These are phyloP conservation scores for Geum urbanum DNA, from an alignment of 306 rosid species.

Conservation along the genomic window DNA sequence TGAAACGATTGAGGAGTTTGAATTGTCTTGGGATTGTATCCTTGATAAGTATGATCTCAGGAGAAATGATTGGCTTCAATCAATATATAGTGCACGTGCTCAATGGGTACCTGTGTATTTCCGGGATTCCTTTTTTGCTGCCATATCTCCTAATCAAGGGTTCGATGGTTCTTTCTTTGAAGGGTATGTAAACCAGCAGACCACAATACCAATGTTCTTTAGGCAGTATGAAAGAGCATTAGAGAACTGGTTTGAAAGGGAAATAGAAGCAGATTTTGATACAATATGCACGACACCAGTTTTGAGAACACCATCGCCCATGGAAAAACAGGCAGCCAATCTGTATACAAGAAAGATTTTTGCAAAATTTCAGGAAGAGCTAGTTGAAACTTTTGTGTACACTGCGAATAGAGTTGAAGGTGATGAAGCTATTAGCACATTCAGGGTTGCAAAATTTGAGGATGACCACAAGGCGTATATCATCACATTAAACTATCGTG, in stretches of 20 bases:
- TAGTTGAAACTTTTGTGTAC: slow-evolving; percentile 88
- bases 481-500: slow-evolving; percentile 62
- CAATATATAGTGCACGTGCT: slow-evolving; percentile 66
- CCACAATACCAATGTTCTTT: slow-evolving; percentile 80
- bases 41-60: slow-evolving; percentile 73
- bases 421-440: slow-evolving; percentile 74
- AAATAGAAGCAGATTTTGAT: slow-evolving; percentile 81
- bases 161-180: slow-evolving; percentile 71
- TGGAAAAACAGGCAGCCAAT: slow-evolving; percentile 92
- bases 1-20: slow-evolving; percentile 89
- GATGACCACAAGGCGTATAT: slow-evolving; percentile 71
- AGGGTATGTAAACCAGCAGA: slow-evolving; percentile 78
- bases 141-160: slow-evolving; percentile 63
- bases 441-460: slow-evolving; percentile 88
- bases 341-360: slow-evolving; percentile 79
- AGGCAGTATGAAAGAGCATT: slow-evolving; percentile 85
- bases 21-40: slow-evolving; percentile 71
- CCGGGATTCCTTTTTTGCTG: slow-evolving; percentile 75
- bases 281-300: slow-evolving; percentile 68
- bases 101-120: slow-evolving; percentile 91
- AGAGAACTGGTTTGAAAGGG: slow-evolving; percentile 77
- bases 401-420: slow-evolving; percentile 89
- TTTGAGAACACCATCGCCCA: slow-evolving; percentile 87
- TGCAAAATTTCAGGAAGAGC: slow-evolving; percentile 83
- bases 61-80: slow-evolving; percentile 77